Evolutionary conservation across 73 alveolate species (phyloP).

Genomic region (Tetrahymena borealis): DNA sequence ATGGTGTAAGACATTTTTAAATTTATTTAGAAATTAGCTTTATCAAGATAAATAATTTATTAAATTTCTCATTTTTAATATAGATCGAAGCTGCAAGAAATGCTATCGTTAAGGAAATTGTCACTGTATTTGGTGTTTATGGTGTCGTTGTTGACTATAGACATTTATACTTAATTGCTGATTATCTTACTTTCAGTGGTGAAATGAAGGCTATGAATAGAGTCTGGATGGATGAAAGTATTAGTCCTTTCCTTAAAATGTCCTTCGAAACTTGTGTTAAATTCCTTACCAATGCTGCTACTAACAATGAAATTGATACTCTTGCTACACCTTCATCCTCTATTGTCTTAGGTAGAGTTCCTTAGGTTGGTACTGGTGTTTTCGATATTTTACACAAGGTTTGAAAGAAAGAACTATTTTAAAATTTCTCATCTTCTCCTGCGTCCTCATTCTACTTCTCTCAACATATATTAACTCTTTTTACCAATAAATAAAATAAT

Average conservation of each 20-base stretch:
- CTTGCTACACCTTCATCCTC: slow-evolving; percentile 55
- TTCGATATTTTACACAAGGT: slow-evolving; percentile 54
- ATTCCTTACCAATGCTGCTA: slow-evolving; percentile 53
- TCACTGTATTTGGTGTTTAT: slow-evolving; percentile 87
- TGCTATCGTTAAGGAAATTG: slow-evolving; percentile 88
- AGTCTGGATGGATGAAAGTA: slow-evolving; percentile 42
- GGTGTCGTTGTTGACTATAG: slow-evolving; percentile 94
- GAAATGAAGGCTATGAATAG: slow-evolving; percentile 68
- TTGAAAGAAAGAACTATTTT: neutral
- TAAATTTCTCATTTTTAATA: neutral
- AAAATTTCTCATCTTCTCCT: neutral
- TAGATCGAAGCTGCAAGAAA: slow-evolving; percentile 88
- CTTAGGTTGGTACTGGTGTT: slow-evolving; percentile 68
- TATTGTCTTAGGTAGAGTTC: slow-evolving; percentile 67
- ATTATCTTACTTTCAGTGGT: slow-evolving; percentile 95
- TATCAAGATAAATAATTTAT: neutral
- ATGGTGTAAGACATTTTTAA: slow-evolving; percentile 68
- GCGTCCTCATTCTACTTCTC: neutral
- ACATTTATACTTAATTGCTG: slow-evolving; percentile 94
- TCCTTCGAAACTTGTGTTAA: slow-evolving; percentile 59
- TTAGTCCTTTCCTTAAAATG: slow-evolving; percentile 71
- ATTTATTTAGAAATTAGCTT: neutral
- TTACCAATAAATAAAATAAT: no score
- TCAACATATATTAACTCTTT: neutral
- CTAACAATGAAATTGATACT: slow-evolving; percentile 54